These are phyloP conservation scores for Emmonsiellopsis sp. DNA, from an alignment of 2,329 filamentous ascomycete genomes.

Conservation along the genomic window DNA sequence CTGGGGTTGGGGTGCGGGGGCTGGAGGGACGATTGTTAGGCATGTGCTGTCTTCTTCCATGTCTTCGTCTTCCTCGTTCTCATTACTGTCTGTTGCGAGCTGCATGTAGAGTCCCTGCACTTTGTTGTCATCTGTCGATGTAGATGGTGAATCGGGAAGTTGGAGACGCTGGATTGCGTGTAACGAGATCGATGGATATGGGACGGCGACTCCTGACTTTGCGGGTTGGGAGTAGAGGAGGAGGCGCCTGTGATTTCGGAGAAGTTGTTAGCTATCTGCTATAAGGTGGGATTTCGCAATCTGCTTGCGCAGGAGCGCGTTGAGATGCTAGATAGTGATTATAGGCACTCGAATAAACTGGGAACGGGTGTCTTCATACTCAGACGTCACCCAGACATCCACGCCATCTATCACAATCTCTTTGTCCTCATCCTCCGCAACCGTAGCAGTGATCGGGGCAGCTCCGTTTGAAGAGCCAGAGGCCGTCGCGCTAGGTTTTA, in stretches of 20 bases:
- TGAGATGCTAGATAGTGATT: neutral
- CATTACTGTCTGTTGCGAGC: slow-evolving; percentile 26
- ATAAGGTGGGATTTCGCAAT: neutral
- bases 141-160: slow-evolving; percentile 19
- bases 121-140: slow-evolving; percentile 14
- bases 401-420: slow-evolving; percentile 30
- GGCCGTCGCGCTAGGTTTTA: slow-evolving; percentile 15
- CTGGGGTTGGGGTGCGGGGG: slow-evolving; percentile 4
- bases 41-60: slow-evolving; percentile 34
- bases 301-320: too few species aligned
- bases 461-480: slow-evolving; percentile 9
- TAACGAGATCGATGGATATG: slow-evolving; percentile 40
- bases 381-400: slow-evolving; percentile 40
- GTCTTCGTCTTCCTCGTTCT: slow-evolving; percentile 21
- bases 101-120: slow-evolving; percentile 41
- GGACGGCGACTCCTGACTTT: slow-evolving; percentile 33
- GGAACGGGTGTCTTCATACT: slow-evolving; percentile 25
- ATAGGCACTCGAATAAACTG: neutral
- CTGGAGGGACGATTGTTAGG: slow-evolving; percentile 33
- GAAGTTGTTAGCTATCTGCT: slow-evolving; percentile 3
- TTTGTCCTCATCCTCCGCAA: slow-evolving; percentile 15
- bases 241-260: slow-evolving; percentile 29
- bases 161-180: slow-evolving; percentile 39
- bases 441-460: slow-evolving; percentile 2
- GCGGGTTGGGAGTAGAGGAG: slow-evolving; percentile 29